These are phyloP conservation scores for Tricholoma terreum DNA, from an alignment of 768 basidiomycete genomes.

Conservation along the genomic window DNA sequence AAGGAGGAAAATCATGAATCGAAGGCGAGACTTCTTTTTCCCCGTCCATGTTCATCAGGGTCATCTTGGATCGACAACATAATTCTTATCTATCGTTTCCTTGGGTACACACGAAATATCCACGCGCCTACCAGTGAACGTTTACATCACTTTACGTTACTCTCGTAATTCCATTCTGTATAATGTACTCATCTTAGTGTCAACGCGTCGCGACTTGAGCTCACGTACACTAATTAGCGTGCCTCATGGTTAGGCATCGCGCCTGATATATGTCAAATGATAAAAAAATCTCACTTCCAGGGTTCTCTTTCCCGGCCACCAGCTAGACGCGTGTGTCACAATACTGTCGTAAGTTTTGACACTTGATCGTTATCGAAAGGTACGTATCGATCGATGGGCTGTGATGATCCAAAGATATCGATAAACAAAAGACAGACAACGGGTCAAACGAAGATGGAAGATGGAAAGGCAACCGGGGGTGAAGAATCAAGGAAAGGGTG, in stretches of 20 bases:
- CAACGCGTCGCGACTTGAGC: not conserved
- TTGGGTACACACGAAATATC: too few relatives aligned
- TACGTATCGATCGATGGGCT: not conserved
- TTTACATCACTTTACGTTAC: too few relatives aligned
- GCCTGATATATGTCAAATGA: not conserved
- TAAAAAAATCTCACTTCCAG: not conserved
- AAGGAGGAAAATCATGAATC: not conserved
- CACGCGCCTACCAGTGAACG: too few relatives aligned
- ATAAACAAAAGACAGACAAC: not conserved
- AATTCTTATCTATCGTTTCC: too few relatives aligned
- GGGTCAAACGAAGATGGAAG: not conserved
- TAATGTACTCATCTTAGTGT: too few relatives aligned
- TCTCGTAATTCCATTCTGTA: too few relatives aligned
- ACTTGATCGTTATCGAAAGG: not conserved
- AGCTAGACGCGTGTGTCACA: not conserved
- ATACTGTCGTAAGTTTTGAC: not conserved
- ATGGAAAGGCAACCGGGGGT: conserved; percentile 11
- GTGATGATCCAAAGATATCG: not conserved
- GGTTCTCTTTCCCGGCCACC: not conserved
- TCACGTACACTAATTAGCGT: not conserved
- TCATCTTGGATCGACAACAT: not conserved
- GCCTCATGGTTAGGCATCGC: not conserved
- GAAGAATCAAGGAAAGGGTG: conserved; percentile 3
- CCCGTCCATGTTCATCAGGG: too few relatives aligned
- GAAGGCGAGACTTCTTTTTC: not conserved